Evolutionary conservation across 2,329 filamentous ascomycete species (phyloP), one percentile per base, ranked within the genome.

Genomic region (Fusarium longipes): DNA sequence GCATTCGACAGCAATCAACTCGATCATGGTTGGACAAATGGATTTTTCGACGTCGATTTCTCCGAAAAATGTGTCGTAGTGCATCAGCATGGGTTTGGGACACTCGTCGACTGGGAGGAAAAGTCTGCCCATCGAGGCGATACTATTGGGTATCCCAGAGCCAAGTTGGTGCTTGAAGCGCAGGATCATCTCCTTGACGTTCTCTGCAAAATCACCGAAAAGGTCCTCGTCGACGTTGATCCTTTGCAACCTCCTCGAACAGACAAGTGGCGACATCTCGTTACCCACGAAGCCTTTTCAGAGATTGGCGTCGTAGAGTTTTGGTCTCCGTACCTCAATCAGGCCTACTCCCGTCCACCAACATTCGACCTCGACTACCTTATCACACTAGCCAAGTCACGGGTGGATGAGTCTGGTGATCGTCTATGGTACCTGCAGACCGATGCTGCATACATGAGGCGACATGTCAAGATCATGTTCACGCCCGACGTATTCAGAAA

Each of bases 11-110:
- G 1, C 2, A n/a, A 0, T 0, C 40, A 54, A 9, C 18, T 54
- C 0, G 24, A 0, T 1, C 0, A 36, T 24, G 1, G 24, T 0
- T 48, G 30, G 51, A 24, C 15, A 1, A 17, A 0, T 33, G 38
- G 20, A 0, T 4, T 1, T 4, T 30, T 48, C 0, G 30, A 54
- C 0, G 24, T 54, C 1, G 15, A 48, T 11, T 54, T 54, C 15
- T 30, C 1, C 2, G 1, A 15, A 15, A 54, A 54, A 25, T 47
- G 24, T 6, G 1, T 54, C 6, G 14, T 54, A 0, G 48, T 54
- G 40, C 0, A 48, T 2, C 40, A 30, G 17, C 5, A 24, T 3
- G 0, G 0, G 15, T 48, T 18, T 29, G 32, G 51, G 1, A 12
- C 18, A 0, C 3, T 48, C 3, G 30, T 48, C 0, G 24, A 54